Evolutionary conservation across 2,329 filamentous ascomycete species (phyloP).

Genomic region (Clonostachys rosea): DNA sequence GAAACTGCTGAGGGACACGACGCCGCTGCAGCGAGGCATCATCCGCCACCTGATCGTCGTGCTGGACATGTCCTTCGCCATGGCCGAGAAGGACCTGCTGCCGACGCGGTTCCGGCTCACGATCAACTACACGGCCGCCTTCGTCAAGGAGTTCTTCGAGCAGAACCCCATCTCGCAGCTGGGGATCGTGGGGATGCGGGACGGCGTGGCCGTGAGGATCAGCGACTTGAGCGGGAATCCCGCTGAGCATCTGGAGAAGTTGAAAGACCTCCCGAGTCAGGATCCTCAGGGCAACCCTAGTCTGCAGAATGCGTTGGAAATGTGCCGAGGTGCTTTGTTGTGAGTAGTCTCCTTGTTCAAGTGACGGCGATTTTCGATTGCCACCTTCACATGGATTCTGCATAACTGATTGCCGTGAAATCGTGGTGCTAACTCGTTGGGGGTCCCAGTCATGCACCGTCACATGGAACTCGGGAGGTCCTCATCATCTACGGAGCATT

Average conservation of each 20-base stretch:
- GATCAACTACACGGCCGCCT: conserved; percentile 78
- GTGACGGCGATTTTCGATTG: neutral
- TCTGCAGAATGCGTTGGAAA: conserved; percentile 92
- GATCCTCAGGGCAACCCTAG: conserved; percentile 73
- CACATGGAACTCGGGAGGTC: conserved; percentile 89
- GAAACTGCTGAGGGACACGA: conserved; percentile 86
- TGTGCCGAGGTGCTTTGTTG: conserved; percentile 90
- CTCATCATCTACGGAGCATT: conserved; percentile 90
- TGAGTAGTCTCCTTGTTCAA: conserved; percentile 26
- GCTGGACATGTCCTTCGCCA: conserved; percentile 87
- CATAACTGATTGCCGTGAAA: too few species aligned
- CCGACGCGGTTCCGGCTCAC: conserved; percentile 82
- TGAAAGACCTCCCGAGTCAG: conserved; percentile 61
- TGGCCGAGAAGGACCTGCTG: conserved; percentile 91
- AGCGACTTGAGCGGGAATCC: conserved; percentile 92
- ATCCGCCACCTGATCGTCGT: conserved; percentile 94
- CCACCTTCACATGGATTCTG: neutral
- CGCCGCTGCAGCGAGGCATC: conserved; percentile 90
- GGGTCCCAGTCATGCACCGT: conserved; percentile 69
- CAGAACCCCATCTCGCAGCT: conserved; percentile 98
- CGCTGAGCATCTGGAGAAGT: conserved; percentile 75
- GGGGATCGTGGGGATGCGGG: conserved; percentile 87
- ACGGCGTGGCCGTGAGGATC: conserved; percentile 80
- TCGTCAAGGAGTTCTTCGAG: conserved; percentile 93
- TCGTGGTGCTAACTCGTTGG: neutral